phyloP scores from a whole-genome alignment of 2,329 filamentous ascomycete species.

The Calonectria pteridis region DNA sequence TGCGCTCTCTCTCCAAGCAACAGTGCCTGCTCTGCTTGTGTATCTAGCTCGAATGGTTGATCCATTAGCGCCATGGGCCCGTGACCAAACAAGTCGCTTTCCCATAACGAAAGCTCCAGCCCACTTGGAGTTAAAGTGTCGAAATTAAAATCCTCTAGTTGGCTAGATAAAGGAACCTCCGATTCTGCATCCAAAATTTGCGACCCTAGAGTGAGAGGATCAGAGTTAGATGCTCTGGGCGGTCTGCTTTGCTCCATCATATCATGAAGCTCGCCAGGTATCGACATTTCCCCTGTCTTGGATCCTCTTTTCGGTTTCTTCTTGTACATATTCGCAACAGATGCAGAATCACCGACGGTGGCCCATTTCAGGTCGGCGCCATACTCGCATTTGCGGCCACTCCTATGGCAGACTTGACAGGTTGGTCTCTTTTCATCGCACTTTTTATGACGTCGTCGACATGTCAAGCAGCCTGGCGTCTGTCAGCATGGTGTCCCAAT shows the following conservation, averaged over 20 bases:
- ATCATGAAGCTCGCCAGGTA: neutral
- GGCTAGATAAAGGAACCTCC: neutral
- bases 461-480: conserved; percentile 24
- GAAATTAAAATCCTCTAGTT: neutral
- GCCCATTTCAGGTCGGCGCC: conserved; percentile 16
- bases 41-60: neutral
- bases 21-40: neutral
- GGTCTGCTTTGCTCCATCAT: neutral
- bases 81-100: too few relatives aligned
- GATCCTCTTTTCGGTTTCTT: neutral
- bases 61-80: neutral
- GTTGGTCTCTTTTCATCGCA: conserved; percentile 18
- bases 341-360: neutral
- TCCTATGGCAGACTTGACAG: conserved; percentile 8
- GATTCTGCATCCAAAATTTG: neutral
- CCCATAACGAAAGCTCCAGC: neutral
- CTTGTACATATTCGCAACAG: neutral
- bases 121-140: neutral
- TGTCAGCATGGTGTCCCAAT: neutral
- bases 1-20: neutral
- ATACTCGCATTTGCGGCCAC: conserved; percentile 16
- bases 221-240: neutral
- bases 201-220: neutral
- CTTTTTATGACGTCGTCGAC: conserved; percentile 19
- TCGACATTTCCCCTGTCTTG: neutral